Conservation (phyloP, 2,329 filamentous ascomycete genomes). For the Penicillium capsulatum region DNA sequence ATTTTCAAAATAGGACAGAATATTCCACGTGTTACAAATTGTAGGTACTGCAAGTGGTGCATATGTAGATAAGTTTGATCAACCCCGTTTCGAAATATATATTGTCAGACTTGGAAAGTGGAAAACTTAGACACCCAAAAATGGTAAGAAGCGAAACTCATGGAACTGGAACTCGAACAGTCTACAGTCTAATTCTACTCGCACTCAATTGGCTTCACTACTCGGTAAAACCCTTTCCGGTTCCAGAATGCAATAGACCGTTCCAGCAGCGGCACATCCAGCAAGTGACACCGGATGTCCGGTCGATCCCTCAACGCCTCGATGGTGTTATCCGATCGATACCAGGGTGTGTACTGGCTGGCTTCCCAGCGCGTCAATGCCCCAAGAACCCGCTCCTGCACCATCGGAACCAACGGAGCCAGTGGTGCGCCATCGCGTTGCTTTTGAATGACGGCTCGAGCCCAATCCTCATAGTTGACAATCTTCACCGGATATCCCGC, state of each 20-base stretch:
- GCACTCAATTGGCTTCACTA: too few relatives aligned
- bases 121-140: too few relatives aligned
- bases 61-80: too few relatives aligned
- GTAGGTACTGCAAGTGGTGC: too few relatives aligned
- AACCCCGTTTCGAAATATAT: too few relatives aligned
- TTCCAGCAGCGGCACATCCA: slow-evolving; percentile 1
- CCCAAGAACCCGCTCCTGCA: slow-evolving; percentile 34
- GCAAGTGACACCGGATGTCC: slow-evolving; percentile 2
- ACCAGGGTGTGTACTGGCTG: slow-evolving; percentile 9
- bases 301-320: slow-evolving; percentile 7
- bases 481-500: slow-evolving; percentile 3
- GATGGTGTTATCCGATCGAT: slow-evolving; percentile 7
- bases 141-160: too few relatives aligned
- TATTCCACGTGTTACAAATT: too few relatives aligned
- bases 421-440: slow-evolving; percentile 4
- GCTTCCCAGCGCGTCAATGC: slow-evolving; percentile 24
- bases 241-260: not conserved
- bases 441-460: not conserved
- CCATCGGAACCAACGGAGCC: slow-evolving; percentile 34
- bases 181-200: too few relatives aligned
- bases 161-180: too few relatives aligned
- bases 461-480: slow-evolving; percentile 2
- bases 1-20: too few relatives aligned
- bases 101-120: too few relatives aligned
- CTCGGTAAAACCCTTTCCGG: not conserved